Percentiles rank a stretch among this genome's conserved stretches.
Evolutionary conservation across 306 rosid genomes (phyloP).

Genomic region (peach (Prunus persica)): DNA sequence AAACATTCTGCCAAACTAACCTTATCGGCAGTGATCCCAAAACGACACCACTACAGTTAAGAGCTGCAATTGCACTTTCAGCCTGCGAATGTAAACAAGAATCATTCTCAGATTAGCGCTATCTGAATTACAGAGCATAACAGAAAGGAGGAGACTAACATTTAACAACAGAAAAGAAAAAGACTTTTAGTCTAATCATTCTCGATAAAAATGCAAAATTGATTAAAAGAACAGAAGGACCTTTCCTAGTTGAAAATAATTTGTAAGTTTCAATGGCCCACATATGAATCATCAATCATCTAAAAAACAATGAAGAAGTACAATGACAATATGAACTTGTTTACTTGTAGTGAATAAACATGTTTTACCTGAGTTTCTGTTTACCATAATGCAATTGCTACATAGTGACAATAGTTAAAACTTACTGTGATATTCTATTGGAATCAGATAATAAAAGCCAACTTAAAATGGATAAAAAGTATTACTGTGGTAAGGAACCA

Average conservation of each 20-base stretch:
- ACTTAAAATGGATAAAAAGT: not conserved
- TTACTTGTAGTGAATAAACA: too few relatives aligned
- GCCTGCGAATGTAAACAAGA: constrained; percentile 50
- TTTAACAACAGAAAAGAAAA: too few relatives aligned
- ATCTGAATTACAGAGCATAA: not conserved
- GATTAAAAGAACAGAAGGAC: not conserved
- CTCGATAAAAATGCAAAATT: not conserved
- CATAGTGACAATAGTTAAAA: not conserved
- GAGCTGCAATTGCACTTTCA: constrained; percentile 96
- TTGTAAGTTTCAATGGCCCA: not conserved
- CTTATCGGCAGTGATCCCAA: constrained; percentile 95
- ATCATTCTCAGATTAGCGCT: not conserved
- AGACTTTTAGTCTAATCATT: not conserved
- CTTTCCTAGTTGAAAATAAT: not conserved
- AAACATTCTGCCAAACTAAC: constrained; percentile 37
- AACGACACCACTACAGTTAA: constrained; percentile 95
- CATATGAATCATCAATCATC: not conserved
- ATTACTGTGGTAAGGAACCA: not conserved
- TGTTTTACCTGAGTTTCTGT: not conserved
- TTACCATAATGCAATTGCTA: not conserved
- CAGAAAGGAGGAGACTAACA: not conserved
- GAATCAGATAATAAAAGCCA: not conserved
- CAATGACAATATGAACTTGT: too few relatives aligned
- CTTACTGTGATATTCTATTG: not conserved
- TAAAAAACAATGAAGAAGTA: too few relatives aligned